Conservation (phyloP, 169 alveolate species). For the Cryptosporidium sp. region DNA sequence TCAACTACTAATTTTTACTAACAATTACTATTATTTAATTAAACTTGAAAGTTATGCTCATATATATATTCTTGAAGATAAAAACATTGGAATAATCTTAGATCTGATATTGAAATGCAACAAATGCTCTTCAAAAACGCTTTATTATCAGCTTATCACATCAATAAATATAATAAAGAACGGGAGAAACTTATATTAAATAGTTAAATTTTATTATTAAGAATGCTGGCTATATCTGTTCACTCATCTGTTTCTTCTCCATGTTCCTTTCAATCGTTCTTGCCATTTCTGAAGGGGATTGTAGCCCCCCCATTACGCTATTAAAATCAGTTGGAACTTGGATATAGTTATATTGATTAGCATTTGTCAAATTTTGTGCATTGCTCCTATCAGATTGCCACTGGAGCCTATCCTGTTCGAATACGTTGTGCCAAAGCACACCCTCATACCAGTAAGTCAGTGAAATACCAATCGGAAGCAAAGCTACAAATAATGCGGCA, state of each 20-base stretch:
- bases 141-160: background rate
- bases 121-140: background rate
- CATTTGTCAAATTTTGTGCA: slow-evolving; percentile 1
- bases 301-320: slow-evolving; percentile 57
- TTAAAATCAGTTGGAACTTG: slow-evolving; percentile 57
- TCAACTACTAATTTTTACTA: slow-evolving; percentile 25
- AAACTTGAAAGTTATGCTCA: background rate
- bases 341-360: slow-evolving; percentile 6
- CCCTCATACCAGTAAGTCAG: slow-evolving; percentile 64
- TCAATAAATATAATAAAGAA: slow-evolving; percentile 17
- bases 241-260: background rate
- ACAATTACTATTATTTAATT: slow-evolving; percentile 27
- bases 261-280: slow-evolving; percentile 42
- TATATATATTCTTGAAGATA: slow-evolving; percentile 21
- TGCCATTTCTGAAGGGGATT: slow-evolving; percentile 66
- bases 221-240: background rate
- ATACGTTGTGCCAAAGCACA: slow-evolving; percentile 40
- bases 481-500: slow-evolving; percentile 4
- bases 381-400: slow-evolving; percentile 20
- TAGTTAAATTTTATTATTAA: background rate
- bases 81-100: background rate
- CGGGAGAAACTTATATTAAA: background rate
- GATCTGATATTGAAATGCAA: background rate
- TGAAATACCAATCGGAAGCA: slow-evolving; percentile 34
- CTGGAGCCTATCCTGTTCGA: slow-evolving; percentile 62